These are phyloP conservation scores for Apiospora koreana DNA, from an alignment of 2,329 filamentous ascomycete species.

Conservation along the genomic window DNA sequence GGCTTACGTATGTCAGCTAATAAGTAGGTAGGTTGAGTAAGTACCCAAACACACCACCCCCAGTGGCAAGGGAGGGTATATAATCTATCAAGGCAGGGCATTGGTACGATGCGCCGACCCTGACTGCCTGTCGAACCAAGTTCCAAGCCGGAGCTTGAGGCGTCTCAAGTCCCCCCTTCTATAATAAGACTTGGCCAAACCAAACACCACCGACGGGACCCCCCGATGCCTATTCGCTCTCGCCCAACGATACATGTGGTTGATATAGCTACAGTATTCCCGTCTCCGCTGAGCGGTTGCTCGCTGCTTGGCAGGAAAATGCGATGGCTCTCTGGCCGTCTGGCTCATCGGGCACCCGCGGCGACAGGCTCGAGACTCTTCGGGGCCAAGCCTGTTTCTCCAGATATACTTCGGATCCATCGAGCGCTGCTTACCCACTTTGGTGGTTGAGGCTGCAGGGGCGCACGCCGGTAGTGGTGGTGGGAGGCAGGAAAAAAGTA, in stretches of 20 bases:
- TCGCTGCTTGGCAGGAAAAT: neutral
- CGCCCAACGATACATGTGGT: neutral
- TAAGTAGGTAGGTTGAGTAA: no score
- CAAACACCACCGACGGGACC: no score
- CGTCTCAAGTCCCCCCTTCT: neutral
- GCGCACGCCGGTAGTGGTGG: conserved; percentile 4
- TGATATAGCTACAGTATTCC: neutral
- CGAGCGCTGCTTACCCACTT: conserved; percentile 2
- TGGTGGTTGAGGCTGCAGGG: conserved; percentile 7
- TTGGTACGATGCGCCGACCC: neutral
- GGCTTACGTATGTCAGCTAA: neutral
- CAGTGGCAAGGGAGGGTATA: neutral
- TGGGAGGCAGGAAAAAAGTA: neutral
- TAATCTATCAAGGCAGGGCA: neutral
- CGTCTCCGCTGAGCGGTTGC: neutral
- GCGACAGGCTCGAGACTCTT: neutral
- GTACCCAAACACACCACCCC: conserved; percentile 3
- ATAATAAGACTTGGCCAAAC: neutral
- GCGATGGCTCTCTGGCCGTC: neutral
- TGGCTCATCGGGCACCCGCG: no score
- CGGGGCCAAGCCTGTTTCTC: neutral
- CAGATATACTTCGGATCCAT: conserved; percentile 1
- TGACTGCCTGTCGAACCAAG: neutral
- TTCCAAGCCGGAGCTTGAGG: neutral
- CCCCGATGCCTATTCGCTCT: neutral